Base-by-base conservation (phyloP, 192 early-diverging fungal genomes). In the Coemansia sp. region DNA sequence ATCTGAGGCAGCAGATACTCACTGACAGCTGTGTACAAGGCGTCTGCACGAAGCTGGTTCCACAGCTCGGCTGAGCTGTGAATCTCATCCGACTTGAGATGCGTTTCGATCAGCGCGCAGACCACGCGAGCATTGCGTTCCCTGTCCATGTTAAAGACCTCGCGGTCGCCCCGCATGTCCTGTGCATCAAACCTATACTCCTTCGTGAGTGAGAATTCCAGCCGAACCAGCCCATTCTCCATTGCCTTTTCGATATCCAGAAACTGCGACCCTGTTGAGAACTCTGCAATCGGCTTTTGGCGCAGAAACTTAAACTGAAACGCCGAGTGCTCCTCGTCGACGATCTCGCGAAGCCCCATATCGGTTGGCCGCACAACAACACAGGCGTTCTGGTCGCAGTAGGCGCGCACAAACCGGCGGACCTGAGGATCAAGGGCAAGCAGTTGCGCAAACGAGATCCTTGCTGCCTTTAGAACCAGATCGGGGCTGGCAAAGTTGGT, bases 231-330 rank as follows among this genome's bases (percentile, higher is more conserved):
- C 2, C 89, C 91, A 17, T 90, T 84, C 14, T 78, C 65, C 52
- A 89, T 92, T 0, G 89, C 91, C 48, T 87, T 82, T 19, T 89
- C 64, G 0, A 97, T 84, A 31, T 86, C 84, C 30, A 94, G 64
- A 71, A 94, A 94, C 73, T 92, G 87, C 3, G 84, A 89, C 54
- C 85, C 80, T 8, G 84, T 83, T 22, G 37, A 34, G 58, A 94
- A 94, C 36, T 83, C 85, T 2, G 70, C 72, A 6, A 89, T 74
- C 15, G 87, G 91, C 68, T 95, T 97, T 33, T 87, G 82, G 15
- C 70, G 66, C 48, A 98, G 62, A 37, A 88, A 96, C 83, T 96
- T 95, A 83, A 95, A 94, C 5, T 87, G 84, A 72, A 90, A 74
- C 54, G 87, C 92, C 1, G 89, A 84, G 58, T 97, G 94, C 13